Percentiles rank a stretch among this genome's conserved stretches.
Conservation (phyloP, 78 protist genomes). For the Goniomonas avonlea region DNA sequence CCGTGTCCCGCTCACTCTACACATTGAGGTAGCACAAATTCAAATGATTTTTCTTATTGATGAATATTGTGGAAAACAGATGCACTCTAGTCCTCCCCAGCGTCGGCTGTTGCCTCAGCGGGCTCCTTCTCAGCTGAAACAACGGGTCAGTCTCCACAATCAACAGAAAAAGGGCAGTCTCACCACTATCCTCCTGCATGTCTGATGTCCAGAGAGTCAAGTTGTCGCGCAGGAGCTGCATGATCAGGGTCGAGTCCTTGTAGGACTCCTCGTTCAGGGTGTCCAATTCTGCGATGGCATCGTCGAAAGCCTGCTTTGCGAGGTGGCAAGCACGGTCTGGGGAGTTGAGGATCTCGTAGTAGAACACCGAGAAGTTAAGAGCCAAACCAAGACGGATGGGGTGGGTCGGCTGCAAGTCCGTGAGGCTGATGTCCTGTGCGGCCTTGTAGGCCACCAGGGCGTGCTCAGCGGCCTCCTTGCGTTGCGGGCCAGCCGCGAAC, state of each 20-base stretch:
- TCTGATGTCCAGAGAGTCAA: conserved; percentile 92
- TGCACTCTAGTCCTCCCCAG: no score
- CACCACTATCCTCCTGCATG: conserved; percentile 36
- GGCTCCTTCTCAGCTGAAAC: no score
- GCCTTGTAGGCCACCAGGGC: conserved; percentile 79
- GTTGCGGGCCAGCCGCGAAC: conserved; percentile 62
- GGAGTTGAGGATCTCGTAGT: conserved; percentile 34
- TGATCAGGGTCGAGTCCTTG: conserved; percentile 62
- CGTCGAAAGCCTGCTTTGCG: conserved; percentile 68
- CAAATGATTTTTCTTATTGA: no score
- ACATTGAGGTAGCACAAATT: no score
- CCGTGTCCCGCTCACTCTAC: no score
- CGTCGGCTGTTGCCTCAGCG: no score
- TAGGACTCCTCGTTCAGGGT: conserved; percentile 59
- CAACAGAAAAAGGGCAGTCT: no score
- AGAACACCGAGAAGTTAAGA: conserved; percentile 70
- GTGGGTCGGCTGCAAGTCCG: conserved; percentile 58
- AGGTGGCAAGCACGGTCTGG: conserved; percentile 42
- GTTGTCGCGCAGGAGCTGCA: conserved; percentile 93
- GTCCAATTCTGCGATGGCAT: conserved; percentile 74
- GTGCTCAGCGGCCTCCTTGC: conserved; percentile 68
- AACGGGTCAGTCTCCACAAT: no score
- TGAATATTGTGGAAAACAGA: no score
- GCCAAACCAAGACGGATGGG: conserved; percentile 76
- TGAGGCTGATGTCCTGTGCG: conserved; percentile 64